phyloP scores from a whole-genome alignment of 306 rosid genomes.

The Neltuma alba region DNA sequence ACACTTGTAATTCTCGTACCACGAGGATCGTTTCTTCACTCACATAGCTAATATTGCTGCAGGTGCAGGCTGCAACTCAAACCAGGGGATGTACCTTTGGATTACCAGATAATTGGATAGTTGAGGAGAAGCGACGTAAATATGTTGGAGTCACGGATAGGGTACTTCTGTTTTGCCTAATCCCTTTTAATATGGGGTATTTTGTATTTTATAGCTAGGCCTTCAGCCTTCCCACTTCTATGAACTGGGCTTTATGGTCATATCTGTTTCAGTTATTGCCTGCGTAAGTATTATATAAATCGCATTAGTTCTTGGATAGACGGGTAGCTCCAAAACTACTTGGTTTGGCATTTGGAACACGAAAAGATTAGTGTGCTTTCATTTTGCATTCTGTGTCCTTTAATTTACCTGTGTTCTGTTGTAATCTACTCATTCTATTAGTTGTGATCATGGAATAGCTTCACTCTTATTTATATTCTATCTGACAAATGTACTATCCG shows the following conservation, averaged over 20 bases:
- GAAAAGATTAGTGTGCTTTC: neutral
- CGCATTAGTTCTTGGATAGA: neutral
- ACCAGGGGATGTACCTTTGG: constrained; percentile 12
- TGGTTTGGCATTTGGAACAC: constrained; percentile 13
- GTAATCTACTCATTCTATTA: constrained; percentile 7
- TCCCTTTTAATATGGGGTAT: constrained; percentile 9
- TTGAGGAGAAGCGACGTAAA: constrained; percentile 40
- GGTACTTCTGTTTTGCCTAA: constrained; percentile 36
- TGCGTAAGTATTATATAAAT: neutral
- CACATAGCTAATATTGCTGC: constrained; percentile 26
- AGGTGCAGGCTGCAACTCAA: constrained; percentile 27
- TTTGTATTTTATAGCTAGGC: neutral
- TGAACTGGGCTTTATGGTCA: neutral
- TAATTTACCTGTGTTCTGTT: constrained; percentile 20
- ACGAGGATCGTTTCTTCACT: constrained; percentile 17
- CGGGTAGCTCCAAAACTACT: neutral
- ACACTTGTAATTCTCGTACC: neutral
- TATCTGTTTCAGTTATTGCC: constrained; percentile 3
- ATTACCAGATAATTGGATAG: constrained; percentile 49
- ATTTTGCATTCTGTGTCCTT: neutral
- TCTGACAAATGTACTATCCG: neutral
- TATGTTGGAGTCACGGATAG: constrained; percentile 27
- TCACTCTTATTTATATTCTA: constrained; percentile 1
- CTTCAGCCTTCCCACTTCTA: neutral
- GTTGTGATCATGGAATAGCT: constrained; percentile 2